Base-by-base conservation (phyloP, 768 basidiomycete genomes). In the Agaricus blazei region DNA sequence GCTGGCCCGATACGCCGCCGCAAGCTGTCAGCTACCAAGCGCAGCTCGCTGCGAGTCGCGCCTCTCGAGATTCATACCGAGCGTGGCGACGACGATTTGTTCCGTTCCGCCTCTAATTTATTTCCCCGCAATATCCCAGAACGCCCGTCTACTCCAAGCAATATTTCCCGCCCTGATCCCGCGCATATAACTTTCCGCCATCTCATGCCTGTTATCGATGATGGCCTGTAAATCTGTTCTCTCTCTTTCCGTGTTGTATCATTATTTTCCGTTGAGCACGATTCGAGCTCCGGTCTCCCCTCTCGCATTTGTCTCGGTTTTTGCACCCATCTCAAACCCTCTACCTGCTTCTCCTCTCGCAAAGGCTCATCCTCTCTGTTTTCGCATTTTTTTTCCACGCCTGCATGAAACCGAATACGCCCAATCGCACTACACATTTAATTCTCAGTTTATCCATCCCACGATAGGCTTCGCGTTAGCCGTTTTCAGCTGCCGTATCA, bases 1-100 rank as follows among this genome's bases (percentile, higher is more conserved):
- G 65, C 72, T 9, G 84, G 83, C 4, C 85, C 85, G 7, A 75
- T 87, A 34, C 81, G 85, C 34, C 78, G 79, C 58, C 74, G 78
- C 57, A 85, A 81, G 74, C 65, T 74, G 2, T 80, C 80, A 1
- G 62, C 77, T 19, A 19, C 19, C 49, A 79, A 81, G 60, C 74
- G 76, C 37, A 76, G 69, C 63, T 81, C 81, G 34, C 65, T 82
- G 29, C 65, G 65, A 51, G 65, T 64, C 19, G 34, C 55, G 23
- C 38, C 48, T 48, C 29, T 28, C n/a, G 28, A n/a, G 57, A 14
- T 60, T 43, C 14, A 52, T 51, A 44, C 60, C 49, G 49, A 15
- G 52, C 19, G 27, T 37, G 24, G 6, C 43, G 54, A 53, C 40
- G 51, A 57, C 44, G 52, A 41, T 42, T 52, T 8, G 50, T 58